Evolutionary conservation across 2,329 filamentous ascomycete genomes (phyloP).

Genomic region (Fusarium circinatum): DNA sequence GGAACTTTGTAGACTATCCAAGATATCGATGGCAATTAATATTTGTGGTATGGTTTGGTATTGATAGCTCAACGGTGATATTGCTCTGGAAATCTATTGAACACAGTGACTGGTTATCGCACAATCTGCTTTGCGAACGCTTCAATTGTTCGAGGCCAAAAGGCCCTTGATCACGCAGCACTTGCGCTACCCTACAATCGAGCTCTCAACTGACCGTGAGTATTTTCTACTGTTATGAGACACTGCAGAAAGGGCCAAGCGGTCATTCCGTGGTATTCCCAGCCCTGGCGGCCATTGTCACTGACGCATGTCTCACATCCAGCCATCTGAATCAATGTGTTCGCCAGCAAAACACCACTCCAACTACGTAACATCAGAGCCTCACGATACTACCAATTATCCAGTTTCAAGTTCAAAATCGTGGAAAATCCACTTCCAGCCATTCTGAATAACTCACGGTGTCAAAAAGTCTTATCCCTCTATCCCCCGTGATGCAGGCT

Average conservation of each 20-base stretch:
- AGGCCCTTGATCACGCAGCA: background rate
- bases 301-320: constrained; percentile 21
- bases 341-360: background rate
- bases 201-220: background rate
- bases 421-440: background rate
- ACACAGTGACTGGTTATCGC: background rate
- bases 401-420: accelerated
- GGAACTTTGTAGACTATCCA: accelerated
- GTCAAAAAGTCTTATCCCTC: background rate
- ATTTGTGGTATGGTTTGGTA: no score
- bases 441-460: background rate
- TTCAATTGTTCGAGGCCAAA: background rate
- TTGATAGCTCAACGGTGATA: background rate
- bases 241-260: background rate
- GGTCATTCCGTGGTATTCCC: background rate
- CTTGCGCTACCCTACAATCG: background rate
- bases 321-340: constrained; percentile 13
- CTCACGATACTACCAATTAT: background rate
- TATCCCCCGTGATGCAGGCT: background rate
- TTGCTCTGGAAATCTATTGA: background rate
- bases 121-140: background rate
- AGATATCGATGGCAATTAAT: background rate
- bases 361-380: background rate
- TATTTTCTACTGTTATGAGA: accelerated
- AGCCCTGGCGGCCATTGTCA: constrained; percentile 9